Evolutionary conservation across 306 rosid genomes (phyloP).

Genomic region (Fagus crenata): DNA sequence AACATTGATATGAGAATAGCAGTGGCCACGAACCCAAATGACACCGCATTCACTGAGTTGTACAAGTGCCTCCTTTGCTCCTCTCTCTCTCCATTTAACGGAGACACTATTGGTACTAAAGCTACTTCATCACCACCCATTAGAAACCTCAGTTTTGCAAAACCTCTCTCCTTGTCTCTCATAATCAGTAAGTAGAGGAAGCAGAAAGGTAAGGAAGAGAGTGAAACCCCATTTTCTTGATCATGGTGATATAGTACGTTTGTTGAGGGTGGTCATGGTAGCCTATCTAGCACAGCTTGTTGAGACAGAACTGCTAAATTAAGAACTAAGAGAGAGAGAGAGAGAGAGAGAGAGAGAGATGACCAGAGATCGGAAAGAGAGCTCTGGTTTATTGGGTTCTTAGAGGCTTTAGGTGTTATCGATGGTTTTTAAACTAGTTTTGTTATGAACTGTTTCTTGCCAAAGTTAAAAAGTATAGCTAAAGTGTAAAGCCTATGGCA

Average conservation of each 20-base stretch:
- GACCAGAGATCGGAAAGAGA: constrained; percentile 22
- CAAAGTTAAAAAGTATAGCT: too few species aligned
- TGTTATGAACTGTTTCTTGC: too few species aligned
- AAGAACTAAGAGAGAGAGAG: background rate
- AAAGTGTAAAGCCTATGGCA: too few species aligned
- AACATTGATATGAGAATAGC: constrained; percentile 76
- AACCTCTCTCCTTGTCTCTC: constrained; percentile 5
- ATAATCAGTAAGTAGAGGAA: constrained; percentile 11
- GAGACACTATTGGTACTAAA: constrained; percentile 41
- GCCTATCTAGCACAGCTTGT: background rate
- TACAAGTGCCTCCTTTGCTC: constrained; percentile 56
- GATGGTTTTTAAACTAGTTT: too few species aligned
- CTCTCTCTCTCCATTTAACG: constrained; percentile 45
- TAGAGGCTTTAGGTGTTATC: background rate
- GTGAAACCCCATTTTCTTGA: constrained; percentile 6
- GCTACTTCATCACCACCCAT: constrained; percentile 42
- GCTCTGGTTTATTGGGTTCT: background rate
- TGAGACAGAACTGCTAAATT: background rate
- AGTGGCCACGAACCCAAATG: constrained; percentile 74
- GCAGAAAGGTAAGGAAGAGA: background rate
- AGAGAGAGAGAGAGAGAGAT: constrained; percentile 17
- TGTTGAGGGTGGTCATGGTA: background rate
- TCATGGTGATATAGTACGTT: background rate
- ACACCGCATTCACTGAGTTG: constrained; percentile 57
- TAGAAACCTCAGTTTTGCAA: background rate